Conservation (phyloP, 2,329 filamentous ascomycete species). For the Shiraia sp. region DNA sequence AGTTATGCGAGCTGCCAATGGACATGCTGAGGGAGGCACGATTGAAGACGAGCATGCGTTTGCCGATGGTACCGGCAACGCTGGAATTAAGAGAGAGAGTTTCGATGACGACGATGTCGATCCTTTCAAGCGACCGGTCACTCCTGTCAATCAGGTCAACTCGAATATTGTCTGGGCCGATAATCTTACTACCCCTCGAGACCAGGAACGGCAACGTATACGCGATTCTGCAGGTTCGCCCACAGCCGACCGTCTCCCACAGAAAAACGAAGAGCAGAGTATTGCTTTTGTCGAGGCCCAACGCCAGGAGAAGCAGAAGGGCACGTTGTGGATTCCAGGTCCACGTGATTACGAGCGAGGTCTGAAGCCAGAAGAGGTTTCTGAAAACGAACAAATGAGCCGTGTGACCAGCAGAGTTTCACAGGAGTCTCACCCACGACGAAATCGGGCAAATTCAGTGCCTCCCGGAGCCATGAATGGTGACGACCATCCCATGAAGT, state of each 20-base stretch:
- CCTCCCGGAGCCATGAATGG: constrained; percentile 35
- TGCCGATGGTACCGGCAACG: constrained; percentile 51
- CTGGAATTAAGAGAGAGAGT: constrained; percentile 14
- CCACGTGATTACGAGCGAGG: constrained; percentile 89
- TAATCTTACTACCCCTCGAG: constrained; percentile 57
- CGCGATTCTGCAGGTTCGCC: constrained; percentile 67
- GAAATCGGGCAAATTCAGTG: constrained; percentile 30
- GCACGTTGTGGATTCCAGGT: constrained; percentile 84
- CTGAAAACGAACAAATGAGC: constrained; percentile 44
- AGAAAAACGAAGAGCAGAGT: constrained; percentile 70
- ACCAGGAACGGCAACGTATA: constrained; percentile 49
- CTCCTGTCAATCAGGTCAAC: constrained; percentile 14
- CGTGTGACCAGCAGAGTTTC: constrained; percentile 22
- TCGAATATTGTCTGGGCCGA: constrained; percentile 29
- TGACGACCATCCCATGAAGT: constrained; percentile 48
- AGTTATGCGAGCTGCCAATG: constrained; percentile 64
- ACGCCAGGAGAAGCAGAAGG: constrained; percentile 70
- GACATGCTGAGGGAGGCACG: constrained; percentile 58
- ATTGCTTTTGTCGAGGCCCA: constrained; percentile 89
- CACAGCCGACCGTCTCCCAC: constrained; percentile 57
- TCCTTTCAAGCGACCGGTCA: constrained; percentile 20
- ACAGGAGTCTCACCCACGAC: constrained; percentile 25
- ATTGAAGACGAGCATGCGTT: constrained; percentile 55
- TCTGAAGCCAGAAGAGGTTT: constrained; percentile 66
- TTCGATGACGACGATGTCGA: constrained; percentile 21